A percentile compares a stretch with the other conserved stretches of the same genome.
phyloP scores from a whole-genome alignment of 768 basidiomycete species.

The Chiua virens region DNA sequence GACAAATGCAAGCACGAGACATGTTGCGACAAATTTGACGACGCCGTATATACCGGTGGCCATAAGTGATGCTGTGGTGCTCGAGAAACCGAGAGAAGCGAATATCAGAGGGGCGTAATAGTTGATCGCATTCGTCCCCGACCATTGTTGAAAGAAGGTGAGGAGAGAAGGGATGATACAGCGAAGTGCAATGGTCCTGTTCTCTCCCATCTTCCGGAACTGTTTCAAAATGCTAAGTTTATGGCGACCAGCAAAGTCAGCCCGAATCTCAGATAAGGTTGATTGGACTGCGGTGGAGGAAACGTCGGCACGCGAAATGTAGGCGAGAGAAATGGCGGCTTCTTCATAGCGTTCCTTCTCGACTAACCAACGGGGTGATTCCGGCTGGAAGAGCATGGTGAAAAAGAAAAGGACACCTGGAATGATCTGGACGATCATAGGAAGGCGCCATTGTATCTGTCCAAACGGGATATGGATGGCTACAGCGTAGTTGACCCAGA shows the following conservation, averaged over 20 bases:
- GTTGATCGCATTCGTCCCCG: slow-evolving; percentile 43
- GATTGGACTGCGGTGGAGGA: slow-evolving; percentile 28
- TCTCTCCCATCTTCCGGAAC: slow-evolving; percentile 36
- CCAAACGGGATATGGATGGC: slow-evolving; percentile 25
- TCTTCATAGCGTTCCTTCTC: slow-evolving; percentile 36
- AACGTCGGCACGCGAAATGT: slow-evolving; percentile 23
- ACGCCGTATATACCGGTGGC: slow-evolving; percentile 44
- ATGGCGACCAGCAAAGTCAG: slow-evolving; percentile 34
- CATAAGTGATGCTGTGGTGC: slow-evolving; percentile 32
- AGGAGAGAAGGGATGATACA: slow-evolving; percentile 34
- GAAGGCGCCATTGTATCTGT: slow-evolving; percentile 37
- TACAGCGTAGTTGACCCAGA: slow-evolving; percentile 38
- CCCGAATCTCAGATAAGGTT: slow-evolving; percentile 37
- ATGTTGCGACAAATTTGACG: slow-evolving; percentile 36
- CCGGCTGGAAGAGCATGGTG: slow-evolving; percentile 39
- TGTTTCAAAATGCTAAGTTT: slow-evolving; percentile 26
- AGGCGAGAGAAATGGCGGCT: slow-evolving; percentile 32
- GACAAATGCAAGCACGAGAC: slow-evolving; percentile 34
- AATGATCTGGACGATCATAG: slow-evolving; percentile 40
- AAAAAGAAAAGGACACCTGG: slow-evolving; percentile 37
- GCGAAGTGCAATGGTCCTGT: slow-evolving; percentile 25
- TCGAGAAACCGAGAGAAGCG: slow-evolving; percentile 33
- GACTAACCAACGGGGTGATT: slow-evolving; percentile 44
- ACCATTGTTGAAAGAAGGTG: slow-evolving; percentile 40
- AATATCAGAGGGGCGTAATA: slow-evolving; percentile 42